Evolutionary conservation across 768 basidiomycete species (phyloP).

Genomic region (Hysterangium stoloniferum): DNA sequence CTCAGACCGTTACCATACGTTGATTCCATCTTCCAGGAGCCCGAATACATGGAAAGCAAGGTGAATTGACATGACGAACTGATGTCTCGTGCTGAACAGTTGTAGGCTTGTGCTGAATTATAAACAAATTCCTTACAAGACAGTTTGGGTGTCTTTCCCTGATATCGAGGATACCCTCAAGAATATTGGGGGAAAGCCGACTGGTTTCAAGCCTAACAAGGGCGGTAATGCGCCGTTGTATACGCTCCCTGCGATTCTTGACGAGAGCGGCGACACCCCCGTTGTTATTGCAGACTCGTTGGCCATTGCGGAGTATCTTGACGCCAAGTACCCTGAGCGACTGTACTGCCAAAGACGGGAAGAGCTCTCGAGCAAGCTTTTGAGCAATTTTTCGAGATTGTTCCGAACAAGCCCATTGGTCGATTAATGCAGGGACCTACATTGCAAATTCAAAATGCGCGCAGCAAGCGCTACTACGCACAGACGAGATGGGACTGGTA

Average conservation of each 20-base stretch:
- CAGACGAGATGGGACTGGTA: conserved; percentile 25
- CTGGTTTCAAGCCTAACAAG: conserved; percentile 25
- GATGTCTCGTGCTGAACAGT: background rate
- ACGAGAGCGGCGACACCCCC: conserved; percentile 38
- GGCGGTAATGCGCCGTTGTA: too few species aligned
- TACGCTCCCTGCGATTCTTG: conserved; percentile 46
- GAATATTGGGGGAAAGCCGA: conserved; percentile 32
- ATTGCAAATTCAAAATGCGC: conserved; percentile 50
- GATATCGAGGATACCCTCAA: conserved; percentile 51
- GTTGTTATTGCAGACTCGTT: conserved; percentile 53
- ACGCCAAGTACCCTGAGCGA: conserved; percentile 55
- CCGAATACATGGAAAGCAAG: conserved; percentile 70
- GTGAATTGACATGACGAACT: conserved; percentile 24
- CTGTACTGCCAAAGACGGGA: conserved; percentile 60
- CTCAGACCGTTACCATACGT: background rate
- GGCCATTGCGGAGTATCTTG: conserved; percentile 66
- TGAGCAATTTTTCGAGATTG: conserved; percentile 65
- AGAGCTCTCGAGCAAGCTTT: conserved; percentile 58
- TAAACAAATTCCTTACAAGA: conserved; percentile 63
- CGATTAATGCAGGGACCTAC: conserved; percentile 64
- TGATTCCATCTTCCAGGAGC: conserved; percentile 17
- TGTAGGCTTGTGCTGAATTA: conserved; percentile 67
- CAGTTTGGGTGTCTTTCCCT: conserved; percentile 62
- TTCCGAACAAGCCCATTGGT: conserved; percentile 59
- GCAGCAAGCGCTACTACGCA: conserved; percentile 45